Evolutionary conservation across 306 rosid genomes (phyloP).

Genomic region (Acacia acuminata): DNA sequence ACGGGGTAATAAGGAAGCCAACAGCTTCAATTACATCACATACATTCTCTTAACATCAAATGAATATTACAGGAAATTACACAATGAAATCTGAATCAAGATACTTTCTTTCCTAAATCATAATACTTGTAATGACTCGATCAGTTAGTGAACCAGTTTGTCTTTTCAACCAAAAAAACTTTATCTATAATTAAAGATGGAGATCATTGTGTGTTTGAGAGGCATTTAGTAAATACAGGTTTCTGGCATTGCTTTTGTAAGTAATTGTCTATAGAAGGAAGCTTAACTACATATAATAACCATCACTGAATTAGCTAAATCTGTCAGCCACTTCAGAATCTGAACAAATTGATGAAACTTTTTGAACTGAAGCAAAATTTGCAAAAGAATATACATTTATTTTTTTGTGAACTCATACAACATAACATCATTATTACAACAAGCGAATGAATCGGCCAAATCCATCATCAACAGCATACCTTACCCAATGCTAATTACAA

Average conservation of each 20-base stretch:
- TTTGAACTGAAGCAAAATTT: not conserved
- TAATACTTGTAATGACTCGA: too few relatives aligned
- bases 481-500: not conserved
- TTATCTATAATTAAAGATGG: not conserved
- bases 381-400: not conserved
- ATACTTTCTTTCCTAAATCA: too few relatives aligned
- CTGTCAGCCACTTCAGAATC: not conserved
- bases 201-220: not conserved
- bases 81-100: too few relatives aligned
- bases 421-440: not conserved
- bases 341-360: not conserved
- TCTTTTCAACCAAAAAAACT: too few relatives aligned
- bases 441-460: conserved; percentile 35
- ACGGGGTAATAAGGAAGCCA: too few relatives aligned
- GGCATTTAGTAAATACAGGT: too few relatives aligned
- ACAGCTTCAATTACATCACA: too few relatives aligned
- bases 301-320: not conserved
- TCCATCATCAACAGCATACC: conserved; percentile 13
- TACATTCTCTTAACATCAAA: too few relatives aligned
- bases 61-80: too few relatives aligned
- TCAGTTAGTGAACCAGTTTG: too few relatives aligned
- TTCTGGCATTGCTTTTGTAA: too few relatives aligned
- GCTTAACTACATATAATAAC: not conserved
- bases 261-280: not conserved
- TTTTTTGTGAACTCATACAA: conserved; percentile 18